phyloP scores from a whole-genome alignment of 495 filamentous ascomycete species.

The Pyrenopolyporus hunteri region DNA sequence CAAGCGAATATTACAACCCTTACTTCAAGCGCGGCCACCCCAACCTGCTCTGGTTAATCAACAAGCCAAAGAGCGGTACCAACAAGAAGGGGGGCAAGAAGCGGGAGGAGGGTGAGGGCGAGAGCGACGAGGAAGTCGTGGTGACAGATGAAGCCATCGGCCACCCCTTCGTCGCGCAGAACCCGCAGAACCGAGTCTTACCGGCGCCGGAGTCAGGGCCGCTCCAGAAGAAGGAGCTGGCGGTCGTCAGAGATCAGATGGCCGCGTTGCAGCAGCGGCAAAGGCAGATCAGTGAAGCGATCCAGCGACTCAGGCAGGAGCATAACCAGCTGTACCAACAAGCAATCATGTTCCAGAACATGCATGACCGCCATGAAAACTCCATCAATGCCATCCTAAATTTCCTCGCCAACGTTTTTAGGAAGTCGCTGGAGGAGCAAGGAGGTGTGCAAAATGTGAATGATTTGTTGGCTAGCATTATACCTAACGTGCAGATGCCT shows the following conservation, averaged over 20 bases:
- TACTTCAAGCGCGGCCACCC: slow-evolving; percentile 94
- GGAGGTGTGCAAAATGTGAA: slow-evolving; percentile 71
- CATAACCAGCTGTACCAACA: slow-evolving; percentile 90
- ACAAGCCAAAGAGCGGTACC: slow-evolving; percentile 84
- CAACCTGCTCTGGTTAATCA: slow-evolving; percentile 95
- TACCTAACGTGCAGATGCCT: slow-evolving; percentile 64
- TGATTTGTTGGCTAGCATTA: slow-evolving; percentile 73
- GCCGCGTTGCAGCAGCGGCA: slow-evolving; percentile 84
- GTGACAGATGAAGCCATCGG: slow-evolving; percentile 44
- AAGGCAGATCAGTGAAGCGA: slow-evolving; percentile 76
- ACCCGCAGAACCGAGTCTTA: slow-evolving; percentile 29
- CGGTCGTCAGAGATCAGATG: slow-evolving; percentile 78
- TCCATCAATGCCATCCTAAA: slow-evolving; percentile 98
- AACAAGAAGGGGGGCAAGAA: slow-evolving; percentile 58
- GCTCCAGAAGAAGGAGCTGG: slow-evolving; percentile 78
- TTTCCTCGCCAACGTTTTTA: slow-evolving; percentile 95
- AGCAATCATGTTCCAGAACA: slow-evolving; percentile 83
- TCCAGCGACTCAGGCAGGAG: slow-evolving; percentile 77
- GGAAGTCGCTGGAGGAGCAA: slow-evolving; percentile 66
- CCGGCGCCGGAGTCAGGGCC: slow-evolving; percentile 50
- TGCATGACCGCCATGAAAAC: slow-evolving; percentile 95
- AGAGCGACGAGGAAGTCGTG: slow-evolving; percentile 70
- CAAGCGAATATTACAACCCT: slow-evolving; percentile 95
- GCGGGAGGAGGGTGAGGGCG: slow-evolving; percentile 75
- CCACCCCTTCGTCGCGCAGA: slow-evolving; percentile 28